A percentile compares a stretch with the other conserved stretches of the same genome.
Conservation (phyloP, 2,329 filamentous ascomycete genomes). For the Aspergillus novoparasiticus region DNA sequence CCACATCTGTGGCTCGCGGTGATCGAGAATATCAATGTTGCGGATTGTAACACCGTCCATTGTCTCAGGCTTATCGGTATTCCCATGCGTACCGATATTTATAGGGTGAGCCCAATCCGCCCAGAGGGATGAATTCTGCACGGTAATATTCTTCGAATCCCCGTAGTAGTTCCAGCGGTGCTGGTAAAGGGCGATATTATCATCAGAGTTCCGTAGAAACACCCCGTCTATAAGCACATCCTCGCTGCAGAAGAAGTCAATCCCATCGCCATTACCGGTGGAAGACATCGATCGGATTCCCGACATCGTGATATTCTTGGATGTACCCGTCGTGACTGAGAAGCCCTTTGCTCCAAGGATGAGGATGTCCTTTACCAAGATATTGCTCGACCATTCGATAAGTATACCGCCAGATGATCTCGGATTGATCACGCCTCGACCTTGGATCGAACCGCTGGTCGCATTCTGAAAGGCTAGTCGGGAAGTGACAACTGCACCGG, state of each 20-base stretch:
- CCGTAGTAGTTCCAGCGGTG: conserved; percentile 8
- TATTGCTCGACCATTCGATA: conserved; percentile 2
- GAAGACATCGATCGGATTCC: conserved; percentile 27
- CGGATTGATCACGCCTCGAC: neutral
- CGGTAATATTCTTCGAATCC: conserved; percentile 35
- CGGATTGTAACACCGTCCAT: conserved; percentile 31
- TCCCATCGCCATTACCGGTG: conserved; percentile 25
- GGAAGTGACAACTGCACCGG: neutral
- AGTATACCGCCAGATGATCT: neutral
- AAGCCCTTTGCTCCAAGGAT: conserved; percentile 4
- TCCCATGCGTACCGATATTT: conserved; percentile 42
- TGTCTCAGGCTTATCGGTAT: conserved; percentile 35
- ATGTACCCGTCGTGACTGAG: conserved; percentile 1
- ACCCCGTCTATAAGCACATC: conserved; percentile 30
- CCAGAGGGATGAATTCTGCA: conserved; percentile 33
- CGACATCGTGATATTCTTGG: neutral
- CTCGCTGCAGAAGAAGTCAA: conserved; percentile 20
- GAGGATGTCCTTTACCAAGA: neutral
- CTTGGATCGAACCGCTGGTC: conserved; percentile 3
- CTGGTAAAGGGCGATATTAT: conserved; percentile 31
- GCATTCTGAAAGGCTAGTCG: conserved; percentile 1
- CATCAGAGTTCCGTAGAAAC: conserved; percentile 43
- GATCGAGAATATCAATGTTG: conserved; percentile 43
- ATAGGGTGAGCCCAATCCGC: conserved; percentile 40
- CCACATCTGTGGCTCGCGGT: conserved; percentile 37